Conservation (phyloP, 139 green algal genomes). For the Haematococcus lacustris region DNA sequence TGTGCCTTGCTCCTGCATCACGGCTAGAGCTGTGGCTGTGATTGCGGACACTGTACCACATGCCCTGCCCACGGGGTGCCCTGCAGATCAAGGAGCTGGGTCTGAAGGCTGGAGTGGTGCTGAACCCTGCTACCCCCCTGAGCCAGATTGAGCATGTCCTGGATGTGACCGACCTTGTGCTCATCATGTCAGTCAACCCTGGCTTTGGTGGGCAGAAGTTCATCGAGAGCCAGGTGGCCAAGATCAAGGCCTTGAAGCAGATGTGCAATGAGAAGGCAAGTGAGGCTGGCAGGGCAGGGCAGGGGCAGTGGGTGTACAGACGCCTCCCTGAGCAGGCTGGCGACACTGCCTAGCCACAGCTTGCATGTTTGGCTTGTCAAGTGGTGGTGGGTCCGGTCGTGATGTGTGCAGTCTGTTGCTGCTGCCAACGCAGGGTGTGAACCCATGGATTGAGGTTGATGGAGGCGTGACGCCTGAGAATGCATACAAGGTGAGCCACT, state of each 20-base stretch:
- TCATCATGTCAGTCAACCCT: conserved; percentile 99
- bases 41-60: too few relatives aligned
- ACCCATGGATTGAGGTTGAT: conserved; percentile 99
- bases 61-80: background rate
- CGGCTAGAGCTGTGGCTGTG: too few relatives aligned
- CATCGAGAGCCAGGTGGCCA: conserved; percentile 90
- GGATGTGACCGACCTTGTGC: conserved; percentile 83
- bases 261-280: conserved; percentile 83
- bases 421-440: conserved; percentile 66
- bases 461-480: conserved; percentile 91
- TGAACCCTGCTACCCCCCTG: conserved; percentile 92
- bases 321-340: too few relatives aligned
- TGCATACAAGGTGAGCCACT: conserved; percentile 86
- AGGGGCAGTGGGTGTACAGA: conserved; percentile 62
- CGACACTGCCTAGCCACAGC: too few relatives aligned
- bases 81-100: conserved; percentile 96
- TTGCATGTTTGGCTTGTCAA: too few relatives aligned
- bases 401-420: too few relatives aligned
- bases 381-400: too few relatives aligned
- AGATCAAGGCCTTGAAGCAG: conserved; percentile 79
- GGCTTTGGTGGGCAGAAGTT: conserved; percentile 98
- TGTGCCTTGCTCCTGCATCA: too few relatives aligned
- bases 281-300: too few relatives aligned
- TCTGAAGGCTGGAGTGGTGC: conserved; percentile 93
- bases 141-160: conserved; percentile 87